Percentiles rank a stretch among this genome's conserved stretches.
Evolutionary conservation across 2,329 filamentous ascomycete genomes (phyloP).

Genomic region (Monilinia vaccinii-corymbosi): DNA sequence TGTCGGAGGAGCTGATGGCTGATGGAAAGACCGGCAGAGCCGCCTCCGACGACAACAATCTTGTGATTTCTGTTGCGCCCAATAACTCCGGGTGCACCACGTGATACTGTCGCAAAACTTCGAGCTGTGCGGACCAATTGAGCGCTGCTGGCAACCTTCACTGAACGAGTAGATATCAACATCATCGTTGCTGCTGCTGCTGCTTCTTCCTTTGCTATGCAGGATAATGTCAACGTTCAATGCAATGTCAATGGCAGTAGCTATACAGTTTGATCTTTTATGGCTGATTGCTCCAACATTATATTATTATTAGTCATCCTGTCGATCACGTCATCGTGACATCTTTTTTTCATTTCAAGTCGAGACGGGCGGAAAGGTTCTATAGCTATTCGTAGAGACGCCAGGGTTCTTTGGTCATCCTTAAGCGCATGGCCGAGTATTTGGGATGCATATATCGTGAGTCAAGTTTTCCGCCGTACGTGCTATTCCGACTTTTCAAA

Average conservation of each 20-base stretch:
- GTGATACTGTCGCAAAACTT: constrained; percentile 24
- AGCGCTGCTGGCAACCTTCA: neutral
- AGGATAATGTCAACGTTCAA: neutral
- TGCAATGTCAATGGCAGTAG: neutral
- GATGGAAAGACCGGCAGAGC: constrained; percentile 54
- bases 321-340: constrained; percentile 1
- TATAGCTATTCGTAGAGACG: neutral
- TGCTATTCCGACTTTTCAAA: too few relatives aligned
- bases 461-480: too few relatives aligned
- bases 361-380: neutral
- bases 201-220: neutral
- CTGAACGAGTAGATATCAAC: neutral
- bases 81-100: constrained; percentile 30
- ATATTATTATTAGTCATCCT: neutral
- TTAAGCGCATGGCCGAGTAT: neutral
- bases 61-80: constrained; percentile 42
- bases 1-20: constrained; percentile 57
- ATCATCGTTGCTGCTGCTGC: neutral
- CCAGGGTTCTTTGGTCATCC: neutral
- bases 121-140: neutral
- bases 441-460: too few relatives aligned
- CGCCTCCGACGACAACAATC: constrained; percentile 58
- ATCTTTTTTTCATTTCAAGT: neutral
- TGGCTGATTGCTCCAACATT: too few relatives aligned
- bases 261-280: neutral